Evolutionary conservation across 2,329 filamentous ascomycete species (phyloP).

Genomic region (Colletotrichum limetticola): DNA sequence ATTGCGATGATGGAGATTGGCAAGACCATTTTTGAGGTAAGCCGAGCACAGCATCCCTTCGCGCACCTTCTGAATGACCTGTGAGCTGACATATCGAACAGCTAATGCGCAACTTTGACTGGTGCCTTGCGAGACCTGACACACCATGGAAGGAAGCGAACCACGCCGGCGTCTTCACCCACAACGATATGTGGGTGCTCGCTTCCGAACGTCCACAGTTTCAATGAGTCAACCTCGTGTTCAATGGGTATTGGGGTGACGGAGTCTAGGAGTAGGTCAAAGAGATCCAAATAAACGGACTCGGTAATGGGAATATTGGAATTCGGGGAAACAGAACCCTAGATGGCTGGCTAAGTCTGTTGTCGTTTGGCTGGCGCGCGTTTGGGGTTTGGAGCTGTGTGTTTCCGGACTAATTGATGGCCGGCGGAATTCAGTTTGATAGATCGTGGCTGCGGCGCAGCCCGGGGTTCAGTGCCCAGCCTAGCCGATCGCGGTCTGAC

Average conservation of each 20-base stretch:
- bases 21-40: constrained; percentile 59
- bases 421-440: not conserved
- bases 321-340: not conserved
- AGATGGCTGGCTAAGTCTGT: not conserved
- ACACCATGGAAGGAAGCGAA: constrained; percentile 32
- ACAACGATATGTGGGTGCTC: constrained; percentile 34
- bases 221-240: not conserved
- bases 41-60: constrained; percentile 36
- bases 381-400: not conserved
- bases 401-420: not conserved
- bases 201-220: constrained; percentile 14
- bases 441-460: not conserved
- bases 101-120: constrained; percentile 36
- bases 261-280: not conserved
- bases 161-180: constrained; percentile 23
- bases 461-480: not conserved
- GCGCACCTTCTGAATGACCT: not conserved
- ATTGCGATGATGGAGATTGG: constrained; percentile 61
- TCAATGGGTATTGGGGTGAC: not conserved
- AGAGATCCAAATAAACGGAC: not conserved
- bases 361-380: not conserved
- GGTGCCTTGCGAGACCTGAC: constrained; percentile 33
- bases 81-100: not conserved
- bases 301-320: not conserved
- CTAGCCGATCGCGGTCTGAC: not conserved